Evolutionary conservation across 2,329 filamentous ascomycete species (phyloP), one percentile per base, ranked within the genome.

Genomic region (Colletotrichum caudatum): DNA sequence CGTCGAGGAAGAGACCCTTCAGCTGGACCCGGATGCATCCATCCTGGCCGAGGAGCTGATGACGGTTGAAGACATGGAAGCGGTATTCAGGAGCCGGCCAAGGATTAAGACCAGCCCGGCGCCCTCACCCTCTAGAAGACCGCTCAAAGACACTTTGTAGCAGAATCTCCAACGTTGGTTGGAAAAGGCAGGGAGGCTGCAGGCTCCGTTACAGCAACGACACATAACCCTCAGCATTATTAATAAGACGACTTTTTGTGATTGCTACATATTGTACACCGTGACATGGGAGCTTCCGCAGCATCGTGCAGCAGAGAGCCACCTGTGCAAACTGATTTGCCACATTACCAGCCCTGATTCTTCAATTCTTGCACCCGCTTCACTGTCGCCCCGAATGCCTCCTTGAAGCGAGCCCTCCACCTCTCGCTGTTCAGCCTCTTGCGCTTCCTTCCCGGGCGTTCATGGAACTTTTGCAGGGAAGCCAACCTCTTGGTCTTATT

Each of bases 11-110:
- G 75, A 73, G 20, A 69, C 39, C 61, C 74, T 16, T 62, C 73
- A 74, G 66, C 81, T 76, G 23, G 80, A 78, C 9, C 81, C 75
- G 46, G 78, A 80, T 41, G 78, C 80, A n/a, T 77, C 80, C 33
- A 85, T 90, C 1, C 86, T 93, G 11, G 85, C 88, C 0, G 92
- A 95, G 77, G 88, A 91, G 74, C 82, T 97, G 51, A 90, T 97
- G 68, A 86, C 74, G 20, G 87, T 91, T 66, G 91, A 94, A 74
- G 94, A 97, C 72, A 93, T 94, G 80, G 92, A 93, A 71, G 92
- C 91, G 35, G 91, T 97, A 1, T 98, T 98, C 79, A 93, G 91
- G 81, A 95, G 93, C 74, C 83, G 95, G 74, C 95, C 95, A 0
- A 92, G 91, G 80, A 90, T 98, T 75, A 91, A 91, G 74, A 89